phyloP scores from a whole-genome alignment of 78 protist genomes.

The Andalucia godoyi region DNA sequence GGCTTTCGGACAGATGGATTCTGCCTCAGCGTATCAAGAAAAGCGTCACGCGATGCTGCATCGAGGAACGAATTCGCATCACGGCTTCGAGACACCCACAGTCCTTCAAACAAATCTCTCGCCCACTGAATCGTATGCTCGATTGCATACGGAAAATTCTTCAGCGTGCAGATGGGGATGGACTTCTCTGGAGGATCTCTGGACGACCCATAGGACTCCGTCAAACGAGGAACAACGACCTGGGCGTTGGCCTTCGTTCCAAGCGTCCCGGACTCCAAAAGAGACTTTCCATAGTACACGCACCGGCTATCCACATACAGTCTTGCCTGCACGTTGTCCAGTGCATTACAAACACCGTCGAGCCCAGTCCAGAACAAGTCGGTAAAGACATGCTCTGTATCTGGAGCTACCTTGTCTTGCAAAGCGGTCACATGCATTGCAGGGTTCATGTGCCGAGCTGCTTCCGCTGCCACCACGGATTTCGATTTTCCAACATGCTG shows the following conservation, averaged over 20 bases:
- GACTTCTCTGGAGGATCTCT: constrained; percentile 93
- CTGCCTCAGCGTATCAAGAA: constrained; percentile 9
- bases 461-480: constrained; percentile 79
- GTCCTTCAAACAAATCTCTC: constrained; percentile 55
- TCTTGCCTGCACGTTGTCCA: constrained; percentile 92
- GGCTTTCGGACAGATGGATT: constrained; percentile 15
- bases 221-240: constrained; percentile 86
- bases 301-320: constrained; percentile 83
- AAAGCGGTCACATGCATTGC: constrained; percentile 46
- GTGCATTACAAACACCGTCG: constrained; percentile 79
- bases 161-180: constrained; percentile 91
- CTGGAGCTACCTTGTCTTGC: constrained; percentile 17
- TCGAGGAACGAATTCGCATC: constrained; percentile 61
- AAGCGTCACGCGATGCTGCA: constrained; percentile 30
- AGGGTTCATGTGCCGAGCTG: constrained; percentile 84
- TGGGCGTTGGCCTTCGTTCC: constrained; percentile 92
- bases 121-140: constrained; percentile 92
- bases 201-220: constrained; percentile 84
- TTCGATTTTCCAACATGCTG: constrained; percentile 65
- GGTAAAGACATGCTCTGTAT: constrained; percentile 42
- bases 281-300: constrained; percentile 72
- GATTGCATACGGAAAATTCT: constrained; percentile 90
- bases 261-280: constrained; percentile 94
- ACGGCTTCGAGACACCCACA: background rate
- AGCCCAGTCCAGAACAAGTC: constrained; percentile 77